Evolutionary conservation across 352 stramenopile species (phyloP).

Genomic region (Phytophthora niederhauseri): DNA sequence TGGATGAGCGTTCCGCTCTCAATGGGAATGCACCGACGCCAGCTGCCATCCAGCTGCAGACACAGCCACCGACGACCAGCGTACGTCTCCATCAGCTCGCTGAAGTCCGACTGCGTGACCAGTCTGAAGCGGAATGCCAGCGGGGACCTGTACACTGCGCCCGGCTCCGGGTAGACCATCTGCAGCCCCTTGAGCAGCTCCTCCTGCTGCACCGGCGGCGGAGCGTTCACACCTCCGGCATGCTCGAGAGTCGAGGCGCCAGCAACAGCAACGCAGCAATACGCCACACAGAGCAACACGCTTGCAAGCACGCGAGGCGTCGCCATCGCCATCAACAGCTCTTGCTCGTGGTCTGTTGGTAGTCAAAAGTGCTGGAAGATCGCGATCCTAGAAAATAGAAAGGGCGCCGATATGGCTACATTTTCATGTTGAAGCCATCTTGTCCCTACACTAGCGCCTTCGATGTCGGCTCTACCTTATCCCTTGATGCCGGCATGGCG

Average conservation of each 20-base stretch:
- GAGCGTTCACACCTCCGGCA: not conserved
- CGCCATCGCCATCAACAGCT: constrained; percentile 1
- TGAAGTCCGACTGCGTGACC: constrained; percentile 10
- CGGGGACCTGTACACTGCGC: constrained; percentile 33
- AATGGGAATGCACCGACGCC: constrained; percentile 29
- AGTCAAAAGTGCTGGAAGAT: constrained; percentile 24
- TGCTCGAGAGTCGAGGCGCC: not conserved
- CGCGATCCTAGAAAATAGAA: constrained; percentile 15
- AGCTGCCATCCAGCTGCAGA: constrained; percentile 27
- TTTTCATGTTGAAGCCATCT: not conserved
- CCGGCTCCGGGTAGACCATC: constrained; percentile 22
- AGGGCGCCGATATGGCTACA: constrained; percentile 3
- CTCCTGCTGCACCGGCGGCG: not conserved
- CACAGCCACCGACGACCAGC: constrained; percentile 25
- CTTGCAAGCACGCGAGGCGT: constrained; percentile 7
- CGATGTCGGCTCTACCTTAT: not conserved
- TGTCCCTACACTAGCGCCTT: not conserved
- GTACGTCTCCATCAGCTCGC: constrained; percentile 20
- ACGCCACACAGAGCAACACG: constrained; percentile 8
- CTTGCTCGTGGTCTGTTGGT: not conserved
- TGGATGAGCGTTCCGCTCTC: constrained; percentile 21
- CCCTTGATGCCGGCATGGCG: constrained; percentile 34
- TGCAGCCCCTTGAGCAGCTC: constrained; percentile 20
- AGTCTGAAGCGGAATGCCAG: constrained; percentile 31
- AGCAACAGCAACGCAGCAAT: not conserved